Evolutionary conservation across 805 yeast genomes (phyloP), one percentile per base, ranked within the genome.

Genomic region (Blastobotrys mokoenaii): DNA sequence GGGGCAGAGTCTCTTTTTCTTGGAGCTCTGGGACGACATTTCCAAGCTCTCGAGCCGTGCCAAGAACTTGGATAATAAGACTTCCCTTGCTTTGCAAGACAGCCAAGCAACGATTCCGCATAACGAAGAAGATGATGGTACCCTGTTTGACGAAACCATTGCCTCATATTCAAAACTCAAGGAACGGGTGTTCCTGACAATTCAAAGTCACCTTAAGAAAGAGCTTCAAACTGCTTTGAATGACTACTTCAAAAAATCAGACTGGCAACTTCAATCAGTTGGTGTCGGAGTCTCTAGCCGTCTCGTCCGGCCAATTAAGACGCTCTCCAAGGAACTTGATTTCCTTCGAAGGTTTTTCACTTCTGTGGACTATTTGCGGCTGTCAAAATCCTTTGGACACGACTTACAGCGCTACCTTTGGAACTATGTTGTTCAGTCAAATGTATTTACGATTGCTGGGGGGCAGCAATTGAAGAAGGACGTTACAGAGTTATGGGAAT

Each of bases 101-200:
- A 34, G 35, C 32, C 36, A 47, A 7, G 44, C 43, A 10, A 47
- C 40, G 10, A 41, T 53, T 6, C 59, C 58, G 3, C 51, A 45
- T 2, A 45, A 46, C 22, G 58, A 48, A 30, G 57, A 54, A 31
- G 62, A 59, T 36, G 62, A 60, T 36, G 58, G 64, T 10, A 68
- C 76, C 2, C 66, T 72, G 40, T 73, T 73, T 50, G 72, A 70
- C 43, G 69, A 71, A 17, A 68, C 72, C 17, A 66, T 67, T 16
- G 52, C 50, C 3, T 68, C 69, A 1, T 73, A 72, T 48, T 47
- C 58, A 14, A 61, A 59, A 6, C 49, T 72, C 18, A 49, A 61
- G 32, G 44, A 46, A 2, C 55, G 61, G 32, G 61, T 68, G 2
- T 57, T 60, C 3, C 50, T 52, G 10, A 56, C 62, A 22, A 49